Evolutionary conservation across 169 alveolate genomes (phyloP).

Genomic region (Plasmodium reichenowi): DNA sequence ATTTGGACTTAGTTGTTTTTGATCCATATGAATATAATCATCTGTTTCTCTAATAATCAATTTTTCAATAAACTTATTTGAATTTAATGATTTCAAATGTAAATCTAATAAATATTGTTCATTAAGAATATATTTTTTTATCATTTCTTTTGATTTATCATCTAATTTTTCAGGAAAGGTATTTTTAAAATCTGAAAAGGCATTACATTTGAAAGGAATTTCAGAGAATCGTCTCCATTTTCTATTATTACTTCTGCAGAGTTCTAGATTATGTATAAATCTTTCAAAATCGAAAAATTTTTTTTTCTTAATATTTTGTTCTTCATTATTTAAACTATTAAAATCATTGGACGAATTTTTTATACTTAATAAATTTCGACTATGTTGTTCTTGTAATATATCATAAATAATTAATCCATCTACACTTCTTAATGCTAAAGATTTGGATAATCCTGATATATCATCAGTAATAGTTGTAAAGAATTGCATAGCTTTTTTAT

Average conservation of each 20-base stretch:
- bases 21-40: conserved; percentile 31
- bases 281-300: conserved; percentile 53
- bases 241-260: conserved; percentile 69
- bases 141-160: conserved; percentile 74
- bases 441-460: conserved; percentile 45
- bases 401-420: conserved; percentile 73
- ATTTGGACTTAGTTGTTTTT: conserved; percentile 53
- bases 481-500: conserved; percentile 76
- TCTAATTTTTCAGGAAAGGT: conserved; percentile 45
- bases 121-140: conserved; percentile 70
- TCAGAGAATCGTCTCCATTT: conserved; percentile 48
- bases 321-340: not conserved
- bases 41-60: conserved; percentile 60
- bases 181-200: conserved; percentile 62
- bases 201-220: conserved; percentile 58
- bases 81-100: conserved; percentile 75
- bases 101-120: conserved; percentile 77
- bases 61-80: conserved; percentile 46
- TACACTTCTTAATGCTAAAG: conserved; percentile 64
- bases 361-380: conserved; percentile 23
- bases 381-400: conserved; percentile 32
- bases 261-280: conserved; percentile 57
- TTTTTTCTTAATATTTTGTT: conserved; percentile 24
- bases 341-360: conserved; percentile 17
- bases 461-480: conserved; percentile 74